Evolutionary conservation across 1,284 basidiomycete genomes (phyloP), one percentile per base, ranked within the genome.

Genomic region (Sporisorium sorghi): DNA sequence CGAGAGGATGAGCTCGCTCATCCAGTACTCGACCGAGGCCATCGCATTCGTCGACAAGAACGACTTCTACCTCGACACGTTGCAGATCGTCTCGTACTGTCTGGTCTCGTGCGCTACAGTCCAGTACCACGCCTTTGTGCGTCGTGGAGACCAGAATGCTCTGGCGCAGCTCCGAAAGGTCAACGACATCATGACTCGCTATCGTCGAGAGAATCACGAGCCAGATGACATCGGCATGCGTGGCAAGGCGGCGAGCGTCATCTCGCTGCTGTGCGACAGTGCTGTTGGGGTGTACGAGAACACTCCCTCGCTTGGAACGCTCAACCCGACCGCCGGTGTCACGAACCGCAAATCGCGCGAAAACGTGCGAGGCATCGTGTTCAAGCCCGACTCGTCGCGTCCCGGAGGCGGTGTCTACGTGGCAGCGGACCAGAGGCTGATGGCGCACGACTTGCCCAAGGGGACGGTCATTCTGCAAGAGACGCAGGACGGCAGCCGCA

Each of bases 201-300:
- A 65, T 58, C 71, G 63, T 55, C 58, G 57, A 32, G 74, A 81
- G 66, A 82, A 81, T 11, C 72, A 73, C 73, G 81, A 81, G 66
- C 76, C 64, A 24, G 77, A 86, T 91, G 93, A 32, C 93, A 33
- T 57, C 12, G 58, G 65, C 60, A 93, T 26, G 90, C 92, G 85
- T 89, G 91, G 39, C 90, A 86, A 97, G 90, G 96, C 94, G 87
- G 19, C 89, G 24, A 94, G 94, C 85, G 93, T 96, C 65, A 95
- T 97, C 79, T 89, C 91, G 24, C 87, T 98, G 21, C 88, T 98
- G 24, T 96, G 93, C 85, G 93, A 97, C 43, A 73, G 79, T 14
- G 77, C 77, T 0, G 59, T 90, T 15, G 79, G 79, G 8, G 71
- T 66, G 9, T 81, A 76, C 40, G 77, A 78, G 11, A 79, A 81